These are phyloP conservation scores for Clitopilus passeckerianus DNA, from an alignment of 768 basidiomycete genomes.

Conservation along the genomic window DNA sequence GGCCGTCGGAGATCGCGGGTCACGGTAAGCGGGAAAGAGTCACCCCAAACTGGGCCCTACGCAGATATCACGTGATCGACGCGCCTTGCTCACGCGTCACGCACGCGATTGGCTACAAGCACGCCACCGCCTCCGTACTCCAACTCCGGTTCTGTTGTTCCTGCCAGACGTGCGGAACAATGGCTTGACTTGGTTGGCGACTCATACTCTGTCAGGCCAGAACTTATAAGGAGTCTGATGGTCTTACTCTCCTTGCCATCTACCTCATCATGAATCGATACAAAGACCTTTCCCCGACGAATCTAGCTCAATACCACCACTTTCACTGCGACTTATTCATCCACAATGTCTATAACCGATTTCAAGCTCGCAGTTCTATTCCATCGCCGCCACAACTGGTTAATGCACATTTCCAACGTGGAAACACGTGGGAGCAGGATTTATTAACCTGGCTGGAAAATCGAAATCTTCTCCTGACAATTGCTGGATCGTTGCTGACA, in stretches of 20 bases:
- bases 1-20: not conserved
- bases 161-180: not conserved
- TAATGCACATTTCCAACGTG: slow-evolving; percentile 36
- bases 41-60: not conserved
- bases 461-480: slow-evolving; percentile 32
- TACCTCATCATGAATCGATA: not conserved
- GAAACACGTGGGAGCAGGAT: slow-evolving; percentile 38
- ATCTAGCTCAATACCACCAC: slow-evolving; percentile 41
- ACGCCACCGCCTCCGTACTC: not conserved
- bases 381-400: slow-evolving; percentile 19
- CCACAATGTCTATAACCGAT: slow-evolving; percentile 33
- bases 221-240: not conserved
- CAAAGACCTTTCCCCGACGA: slow-evolving; percentile 35
- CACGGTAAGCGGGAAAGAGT: not conserved
- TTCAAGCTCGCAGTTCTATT: slow-evolving; percentile 1
- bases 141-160: not conserved
- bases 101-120: not conserved
- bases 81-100: not conserved
- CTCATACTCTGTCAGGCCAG: not conserved
- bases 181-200: not conserved
- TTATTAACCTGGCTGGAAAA: slow-evolving; percentile 38
- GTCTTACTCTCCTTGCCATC: not conserved
- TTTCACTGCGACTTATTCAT: slow-evolving; percentile 42
- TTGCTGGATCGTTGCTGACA: slow-evolving; percentile 30
- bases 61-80: not conserved